These are phyloP conservation scores for Euclidium syriacum DNA, from an alignment of 345 rosid species.

Conservation along the genomic window DNA sequence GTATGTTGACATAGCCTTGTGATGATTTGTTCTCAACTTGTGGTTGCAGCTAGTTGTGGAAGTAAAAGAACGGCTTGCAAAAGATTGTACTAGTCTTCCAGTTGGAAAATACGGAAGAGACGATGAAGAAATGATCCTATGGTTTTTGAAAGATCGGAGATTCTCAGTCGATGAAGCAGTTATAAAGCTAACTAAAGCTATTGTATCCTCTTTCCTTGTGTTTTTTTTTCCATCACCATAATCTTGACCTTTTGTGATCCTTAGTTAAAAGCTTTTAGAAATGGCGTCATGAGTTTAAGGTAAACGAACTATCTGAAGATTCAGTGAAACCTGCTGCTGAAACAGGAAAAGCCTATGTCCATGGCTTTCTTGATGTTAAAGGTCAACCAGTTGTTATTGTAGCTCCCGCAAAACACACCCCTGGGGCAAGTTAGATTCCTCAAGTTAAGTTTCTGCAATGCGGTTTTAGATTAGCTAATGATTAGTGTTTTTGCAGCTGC, in stretches of 20 bases:
- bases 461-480: not conserved
- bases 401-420: conserved; percentile 77
- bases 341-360: conserved; percentile 79
- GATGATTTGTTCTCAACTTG: not conserved
- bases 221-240: not conserved
- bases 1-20: not conserved
- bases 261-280: conserved; percentile 37
- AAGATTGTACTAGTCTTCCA: conserved; percentile 53
- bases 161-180: conserved; percentile 63
- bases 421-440: conserved; percentile 47
- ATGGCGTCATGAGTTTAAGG: conserved; percentile 83
- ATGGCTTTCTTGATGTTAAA: conserved; percentile 58
- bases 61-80: conserved; percentile 67
- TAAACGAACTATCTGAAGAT: conserved; percentile 61
- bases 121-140: conserved; percentile 86
- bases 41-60: conserved; percentile 68
- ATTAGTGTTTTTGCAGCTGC: conserved; percentile 41
- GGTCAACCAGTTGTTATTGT: conserved; percentile 77
- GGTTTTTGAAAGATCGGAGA: conserved; percentile 78
- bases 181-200: conserved; percentile 62
- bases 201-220: conserved; percentile 53
- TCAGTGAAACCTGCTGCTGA: conserved; percentile 47
- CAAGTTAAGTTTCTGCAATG: not conserved
- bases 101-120: conserved; percentile 83
- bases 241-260: conserved; percentile 12